Evolutionary conservation across 2,329 filamentous ascomycete species (phyloP), one percentile per base, ranked within the genome.

Genomic region (Mycosphaerelloides madeirae): DNA sequence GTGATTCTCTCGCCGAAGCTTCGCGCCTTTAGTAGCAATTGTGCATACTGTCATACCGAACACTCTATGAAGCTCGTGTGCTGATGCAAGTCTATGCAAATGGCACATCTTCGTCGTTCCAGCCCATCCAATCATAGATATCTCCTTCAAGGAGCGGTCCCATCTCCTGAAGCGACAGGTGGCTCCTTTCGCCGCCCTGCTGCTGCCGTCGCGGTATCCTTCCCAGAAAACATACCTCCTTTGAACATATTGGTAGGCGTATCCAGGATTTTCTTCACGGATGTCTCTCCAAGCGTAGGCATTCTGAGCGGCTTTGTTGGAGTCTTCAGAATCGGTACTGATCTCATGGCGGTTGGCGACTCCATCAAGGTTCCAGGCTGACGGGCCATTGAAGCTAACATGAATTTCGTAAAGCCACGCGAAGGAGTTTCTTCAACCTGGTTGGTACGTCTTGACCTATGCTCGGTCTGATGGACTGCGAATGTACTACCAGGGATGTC

Each of bases 121-220:
- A 74, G 19, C 71, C 71, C 41, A 74, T 49, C 9, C 62, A 63
- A 39, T 67, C 67, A 46, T 72, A 73, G 37, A 73, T 53, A 9
- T 25, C 9, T 5, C 22, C 9, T 9, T n/a, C n/a, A n/a, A n/a
- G 22, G 6, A 25, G 22, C 5, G 6, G 5, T 25, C 22, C 6
- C 22, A 25, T 25, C 9, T 25, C 22, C 22, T 25, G 22, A 25
- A 25, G 22, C 9, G 22, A 25, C 22, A 6, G 22, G 6, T 6
- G 9, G 9, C 22, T 9, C 6, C 9, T 25, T 9, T 9, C 9
- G 22, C 22, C 22, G 22, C 22, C 22, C 22, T 25, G 22, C 22
- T 25, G 22, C 22, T 25, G 22, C 22, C 9, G 22, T 25, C 6
- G 5, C 9, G 22, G 22, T n/a, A n/a, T n/a, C n/a, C n/a, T n/a